Base-by-base conservation (phyloP, 352 stramenopile genomes). In the Peronosclerospora sorghi region DNA sequence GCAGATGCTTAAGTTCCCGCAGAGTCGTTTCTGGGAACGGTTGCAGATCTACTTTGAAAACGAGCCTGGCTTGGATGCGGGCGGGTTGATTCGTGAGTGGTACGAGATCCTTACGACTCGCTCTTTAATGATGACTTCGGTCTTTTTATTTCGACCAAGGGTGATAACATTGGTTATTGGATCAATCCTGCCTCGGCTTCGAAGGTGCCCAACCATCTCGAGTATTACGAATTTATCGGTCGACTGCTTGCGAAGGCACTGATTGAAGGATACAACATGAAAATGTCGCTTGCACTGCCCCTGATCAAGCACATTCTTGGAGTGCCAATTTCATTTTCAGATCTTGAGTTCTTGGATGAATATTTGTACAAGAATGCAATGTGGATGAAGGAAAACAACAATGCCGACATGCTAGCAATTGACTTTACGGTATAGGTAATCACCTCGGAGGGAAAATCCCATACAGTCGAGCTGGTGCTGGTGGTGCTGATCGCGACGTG, bases 271-370 rank as follows among this genome's bases (percentile, higher is more conserved):
- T 95, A 98, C 64, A 82, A 98, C 40, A 96, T 98, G 39, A 83
- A 91, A 54, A 94, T 95, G 52, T 96, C 97, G 36, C 85, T 99
- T 51, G 94, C 96, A 12, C 71, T 96, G 26, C 88, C 96, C 39
- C 62, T 98, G 37, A 98, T 98, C 70, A 99, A 98, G 64, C 95
- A 98, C 61, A 83, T 99, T 34, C 65, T 98, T 5, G 93, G 87
- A 17, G 97, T 97, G 64, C 95, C 96, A 5, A 94, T 98, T 49
- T 95, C 86, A 24, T 97, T 98, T 49, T 94, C 83, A 13, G 96
- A 99, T 54, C 56, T 99, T 14, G 90, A 98, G 65, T 88, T 86
- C 41, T 42, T 92, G 19, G 79, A 92, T 37, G 68, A 87, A 51
- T 74, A 92, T 15, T 42, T 89, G 34, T 83, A 87, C 54, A 86